Evolutionary conservation across 768 basidiomycete species (phyloP).

Genomic region (Chalciporus chontae): DNA sequence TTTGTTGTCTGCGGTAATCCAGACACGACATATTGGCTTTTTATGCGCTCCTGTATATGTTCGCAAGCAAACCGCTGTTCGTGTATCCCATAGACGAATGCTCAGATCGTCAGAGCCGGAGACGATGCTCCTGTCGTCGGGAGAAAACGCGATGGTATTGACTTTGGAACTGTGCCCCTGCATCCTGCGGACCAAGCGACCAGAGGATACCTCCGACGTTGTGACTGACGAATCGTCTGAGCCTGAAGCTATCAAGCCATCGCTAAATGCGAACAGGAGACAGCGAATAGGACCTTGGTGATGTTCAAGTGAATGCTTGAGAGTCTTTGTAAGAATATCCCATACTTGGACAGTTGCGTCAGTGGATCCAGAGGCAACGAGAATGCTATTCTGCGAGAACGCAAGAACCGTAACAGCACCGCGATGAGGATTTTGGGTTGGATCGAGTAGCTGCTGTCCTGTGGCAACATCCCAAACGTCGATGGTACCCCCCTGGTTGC

Average conservation of each 20-base stretch:
- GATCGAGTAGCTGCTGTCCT: constrained; percentile 10
- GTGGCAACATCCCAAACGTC: constrained; percentile 19
- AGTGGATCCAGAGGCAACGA: constrained; percentile 14
- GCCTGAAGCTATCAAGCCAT: constrained; percentile 12
- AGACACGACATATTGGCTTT: constrained; percentile 15
- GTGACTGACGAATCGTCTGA: constrained; percentile 12
- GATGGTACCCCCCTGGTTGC: constrained; percentile 10
- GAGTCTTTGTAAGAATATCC: constrained; percentile 7
- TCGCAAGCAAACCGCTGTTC: constrained; percentile 16
- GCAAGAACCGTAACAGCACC: constrained; percentile 8
- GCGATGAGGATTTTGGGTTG: not conserved
- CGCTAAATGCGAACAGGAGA: constrained; percentile 19
- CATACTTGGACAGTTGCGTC: constrained; percentile 17
- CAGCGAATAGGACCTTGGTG: constrained; percentile 15
- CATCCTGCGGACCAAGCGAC: constrained; percentile 8
- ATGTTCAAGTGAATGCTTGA: constrained; percentile 7
- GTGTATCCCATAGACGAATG: constrained; percentile 24
- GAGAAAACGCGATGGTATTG: constrained; percentile 21
- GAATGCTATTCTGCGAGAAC: constrained; percentile 8
- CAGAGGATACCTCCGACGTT: constrained; percentile 11
- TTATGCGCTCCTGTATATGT: constrained; percentile 12
- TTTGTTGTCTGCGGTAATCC: constrained; percentile 16
- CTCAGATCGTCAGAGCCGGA: constrained; percentile 21
- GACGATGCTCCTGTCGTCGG: constrained; percentile 13
- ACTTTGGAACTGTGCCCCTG: constrained; percentile 17